These are phyloP conservation scores for Chrysosporium queenslandicum DNA, from an alignment of 2,329 filamentous ascomycete genomes.

Conservation along the genomic window DNA sequence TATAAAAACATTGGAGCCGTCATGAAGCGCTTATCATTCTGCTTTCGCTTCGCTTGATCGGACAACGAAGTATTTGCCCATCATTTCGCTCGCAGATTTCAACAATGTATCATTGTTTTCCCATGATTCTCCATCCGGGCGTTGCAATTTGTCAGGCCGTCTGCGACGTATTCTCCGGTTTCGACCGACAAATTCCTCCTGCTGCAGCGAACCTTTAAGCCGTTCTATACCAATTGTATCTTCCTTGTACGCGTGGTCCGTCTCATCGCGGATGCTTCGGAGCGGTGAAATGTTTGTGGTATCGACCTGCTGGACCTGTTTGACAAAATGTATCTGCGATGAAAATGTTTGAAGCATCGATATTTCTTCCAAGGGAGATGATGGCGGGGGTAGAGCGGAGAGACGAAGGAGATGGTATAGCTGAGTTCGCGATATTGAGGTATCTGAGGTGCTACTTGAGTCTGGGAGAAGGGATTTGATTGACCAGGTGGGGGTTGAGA, in stretches of 20 bases:
- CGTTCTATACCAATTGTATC: conserved; percentile 31
- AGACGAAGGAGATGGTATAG: conserved; percentile 79
- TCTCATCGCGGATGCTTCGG: conserved; percentile 65
- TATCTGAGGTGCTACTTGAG: conserved; percentile 22
- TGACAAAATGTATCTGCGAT: conserved; percentile 84
- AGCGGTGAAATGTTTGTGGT: conserved; percentile 64
- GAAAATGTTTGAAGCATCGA: conserved; percentile 64
- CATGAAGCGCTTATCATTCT: background rate
- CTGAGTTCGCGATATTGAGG: conserved; percentile 52
- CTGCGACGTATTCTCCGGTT: conserved; percentile 41
- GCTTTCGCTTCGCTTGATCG: conserved; percentile 32
- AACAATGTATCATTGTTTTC: conserved; percentile 57
- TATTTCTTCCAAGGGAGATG: conserved; percentile 51
- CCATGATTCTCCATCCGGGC: conserved; percentile 43
- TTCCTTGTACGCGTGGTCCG: conserved; percentile 31
- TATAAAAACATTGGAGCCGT: too few relatives aligned
- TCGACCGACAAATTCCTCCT: conserved; percentile 34
- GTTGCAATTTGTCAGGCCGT: conserved; percentile 23
- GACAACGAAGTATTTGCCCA: conserved; percentile 68
- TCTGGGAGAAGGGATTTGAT: conserved; percentile 60
- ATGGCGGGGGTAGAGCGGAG: conserved; percentile 71
- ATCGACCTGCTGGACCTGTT: conserved; percentile 68
- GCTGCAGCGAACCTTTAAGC: conserved; percentile 31
- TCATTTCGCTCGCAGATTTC: conserved; percentile 53
- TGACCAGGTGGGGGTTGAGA: conserved; percentile 72